Evolutionary conservation across 2,329 filamentous ascomycete species (phyloP).

Genomic region (Aspergillus neotritici): DNA sequence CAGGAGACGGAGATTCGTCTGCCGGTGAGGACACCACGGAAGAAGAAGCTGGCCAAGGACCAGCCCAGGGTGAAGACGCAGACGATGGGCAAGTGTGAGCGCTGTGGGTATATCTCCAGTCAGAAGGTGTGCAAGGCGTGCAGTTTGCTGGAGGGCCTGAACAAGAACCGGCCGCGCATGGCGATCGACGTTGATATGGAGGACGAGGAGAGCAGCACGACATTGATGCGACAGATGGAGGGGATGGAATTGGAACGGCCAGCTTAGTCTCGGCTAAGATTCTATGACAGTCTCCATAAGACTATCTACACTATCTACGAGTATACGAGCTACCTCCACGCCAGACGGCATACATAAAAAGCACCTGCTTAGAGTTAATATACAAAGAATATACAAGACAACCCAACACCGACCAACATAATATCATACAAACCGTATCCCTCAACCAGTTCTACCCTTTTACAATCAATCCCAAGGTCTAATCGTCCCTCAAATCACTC

Average conservation of each 20-base stretch:
- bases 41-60: slow-evolving; percentile 18
- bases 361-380: no score
- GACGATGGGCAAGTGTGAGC: slow-evolving; percentile 69
- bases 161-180: slow-evolving; percentile 59
- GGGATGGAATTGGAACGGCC: slow-evolving; percentile 40
- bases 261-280: slow-evolving; percentile 22
- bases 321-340: no score
- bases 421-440: background rate
- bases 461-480: background rate
- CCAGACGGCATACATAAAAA: no score
- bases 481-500: background rate
- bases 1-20: slow-evolving; percentile 62
- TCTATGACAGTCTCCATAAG: no score
- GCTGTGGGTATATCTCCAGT: slow-evolving; percentile 92
- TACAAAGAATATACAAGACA: no score
- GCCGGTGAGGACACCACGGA: slow-evolving; percentile 15
- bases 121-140: slow-evolving; percentile 93
- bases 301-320: background rate
- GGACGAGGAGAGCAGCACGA: slow-evolving; percentile 49
- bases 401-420: background rate
- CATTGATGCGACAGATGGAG: slow-evolving; percentile 48
- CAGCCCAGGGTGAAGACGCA: slow-evolving; percentile 48
- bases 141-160: slow-evolving; percentile 78
- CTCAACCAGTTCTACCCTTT: no score
- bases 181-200: slow-evolving; percentile 42